phyloP scores from a whole-genome alignment of 257 asterid species.

The Osmanthus fragrans region DNA sequence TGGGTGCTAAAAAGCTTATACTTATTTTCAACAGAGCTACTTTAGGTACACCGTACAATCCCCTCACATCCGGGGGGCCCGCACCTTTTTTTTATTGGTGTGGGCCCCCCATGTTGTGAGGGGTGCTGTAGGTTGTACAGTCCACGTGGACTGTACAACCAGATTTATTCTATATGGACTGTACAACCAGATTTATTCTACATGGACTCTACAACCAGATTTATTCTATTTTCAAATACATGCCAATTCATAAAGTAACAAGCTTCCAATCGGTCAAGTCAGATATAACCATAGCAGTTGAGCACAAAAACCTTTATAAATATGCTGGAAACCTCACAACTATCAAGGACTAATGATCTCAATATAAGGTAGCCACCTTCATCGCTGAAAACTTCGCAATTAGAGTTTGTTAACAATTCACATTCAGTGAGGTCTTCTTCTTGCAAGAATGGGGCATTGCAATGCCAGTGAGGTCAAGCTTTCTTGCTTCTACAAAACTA shows the following conservation, averaged over 20 bases:
- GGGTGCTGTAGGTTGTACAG: too few species aligned
- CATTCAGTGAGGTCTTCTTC: constrained; percentile 98
- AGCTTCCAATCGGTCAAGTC: background rate
- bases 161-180: too few species aligned
- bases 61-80: too few species aligned
- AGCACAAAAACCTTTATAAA: constrained; percentile 53
- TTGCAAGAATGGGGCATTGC: constrained; percentile 75
- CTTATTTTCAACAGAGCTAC: too few species aligned
- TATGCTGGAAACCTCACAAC: constrained; percentile 85
- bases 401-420: constrained; percentile 79
- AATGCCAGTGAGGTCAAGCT: constrained; percentile 70
- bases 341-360: constrained; percentile 80
- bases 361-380: constrained; percentile 93
- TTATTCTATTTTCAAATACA: background rate
- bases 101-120: too few species aligned
- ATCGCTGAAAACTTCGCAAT: constrained; percentile 85
- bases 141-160: too few species aligned
- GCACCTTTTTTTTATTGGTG: too few species aligned
- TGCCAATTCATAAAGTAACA: background rate
- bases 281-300: background rate
- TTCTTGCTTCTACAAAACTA: constrained; percentile 94
- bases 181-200: too few species aligned
- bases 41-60: too few species aligned
- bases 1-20: background rate
- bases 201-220: too few species aligned